These are phyloP conservation scores for Claviceps purpurea DNA, from an alignment of 2,329 filamentous ascomycete species.

Conservation along the genomic window DNA sequence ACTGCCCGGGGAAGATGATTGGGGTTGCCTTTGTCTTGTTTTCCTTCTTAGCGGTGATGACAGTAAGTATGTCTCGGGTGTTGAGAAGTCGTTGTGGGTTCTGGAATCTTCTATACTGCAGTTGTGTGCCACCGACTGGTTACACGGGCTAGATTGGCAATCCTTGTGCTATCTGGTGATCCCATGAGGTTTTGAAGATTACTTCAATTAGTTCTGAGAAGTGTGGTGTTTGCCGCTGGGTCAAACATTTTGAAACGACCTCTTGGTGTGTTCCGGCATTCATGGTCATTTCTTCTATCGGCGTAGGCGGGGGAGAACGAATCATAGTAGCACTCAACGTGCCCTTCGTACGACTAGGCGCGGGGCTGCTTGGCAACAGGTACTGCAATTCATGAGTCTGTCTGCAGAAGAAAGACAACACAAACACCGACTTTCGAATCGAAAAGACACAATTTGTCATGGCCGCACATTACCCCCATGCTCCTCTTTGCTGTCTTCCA, in stretches of 20 bases:
- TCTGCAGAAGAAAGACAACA: too few relatives aligned
- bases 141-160: background rate
- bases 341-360: background rate
- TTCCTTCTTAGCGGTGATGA: background rate
- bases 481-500: background rate
- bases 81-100: background rate
- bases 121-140: slow-evolving; percentile 1
- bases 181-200: background rate
- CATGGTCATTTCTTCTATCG: background rate
- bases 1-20: background rate
- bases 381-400: background rate
- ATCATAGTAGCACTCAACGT: background rate
- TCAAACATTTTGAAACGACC: background rate
- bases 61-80: background rate
- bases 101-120: slow-evolving; percentile 2
- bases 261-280: background rate
- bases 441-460: too few relatives aligned
- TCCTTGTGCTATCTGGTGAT: background rate
- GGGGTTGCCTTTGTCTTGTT: background rate
- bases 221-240: background rate
- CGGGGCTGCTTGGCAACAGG: background rate
- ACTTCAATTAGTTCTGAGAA: background rate
- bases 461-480: background rate
- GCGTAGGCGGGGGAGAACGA: background rate
- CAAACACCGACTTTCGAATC: too few relatives aligned